Percentiles rank a stretch among this genome's conserved stretches.
Conservation (phyloP, 352 stramenopile genomes). For the Stramenopiles sp. region DNA sequence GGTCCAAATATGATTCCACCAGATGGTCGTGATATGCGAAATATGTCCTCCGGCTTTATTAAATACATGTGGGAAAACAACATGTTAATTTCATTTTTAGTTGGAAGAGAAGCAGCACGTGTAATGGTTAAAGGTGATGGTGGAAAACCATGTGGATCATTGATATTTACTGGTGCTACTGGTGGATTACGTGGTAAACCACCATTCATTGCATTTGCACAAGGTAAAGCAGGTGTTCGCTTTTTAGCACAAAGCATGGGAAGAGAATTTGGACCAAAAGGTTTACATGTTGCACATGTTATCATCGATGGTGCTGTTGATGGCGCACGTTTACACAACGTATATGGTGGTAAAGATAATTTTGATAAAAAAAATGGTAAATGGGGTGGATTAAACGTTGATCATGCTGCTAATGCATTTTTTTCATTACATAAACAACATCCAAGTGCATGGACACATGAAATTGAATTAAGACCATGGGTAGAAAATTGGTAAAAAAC, state of each 20-base stretch:
- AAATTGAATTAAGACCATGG: conserved; percentile 21
- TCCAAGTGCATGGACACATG: conserved; percentile 25
- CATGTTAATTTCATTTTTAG: too few species aligned
- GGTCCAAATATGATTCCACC: too few species aligned
- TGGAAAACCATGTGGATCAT: too few species aligned
- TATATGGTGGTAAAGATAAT: conserved; percentile 11
- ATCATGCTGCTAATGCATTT: conserved; percentile 27
- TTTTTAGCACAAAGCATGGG: conserved; percentile 25
- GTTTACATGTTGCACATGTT: conserved; percentile 27
- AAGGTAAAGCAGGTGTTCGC: conserved; percentile 22
- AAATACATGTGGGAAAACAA: too few species aligned
- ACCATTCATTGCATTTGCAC: conserved; percentile 25
- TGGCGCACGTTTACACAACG: conserved; percentile 12
- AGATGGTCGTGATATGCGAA: too few species aligned
- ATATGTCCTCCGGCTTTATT: too few species aligned
- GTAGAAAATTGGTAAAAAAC: too few species aligned
- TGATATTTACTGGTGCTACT: too few species aligned
- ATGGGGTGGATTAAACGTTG: conserved; percentile 14
- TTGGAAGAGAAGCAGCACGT: too few species aligned
- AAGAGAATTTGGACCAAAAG: conserved; percentile 25
- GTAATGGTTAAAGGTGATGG: too few species aligned
- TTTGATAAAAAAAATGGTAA: conserved; percentile 9
- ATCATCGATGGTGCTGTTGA: conserved; percentile 27
- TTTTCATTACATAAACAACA: conserved; percentile 21
- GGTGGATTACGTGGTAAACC: conserved; percentile 21